phyloP scores from a whole-genome alignment of 164 flowering plant species.

The Protea cynaroides region DNA sequence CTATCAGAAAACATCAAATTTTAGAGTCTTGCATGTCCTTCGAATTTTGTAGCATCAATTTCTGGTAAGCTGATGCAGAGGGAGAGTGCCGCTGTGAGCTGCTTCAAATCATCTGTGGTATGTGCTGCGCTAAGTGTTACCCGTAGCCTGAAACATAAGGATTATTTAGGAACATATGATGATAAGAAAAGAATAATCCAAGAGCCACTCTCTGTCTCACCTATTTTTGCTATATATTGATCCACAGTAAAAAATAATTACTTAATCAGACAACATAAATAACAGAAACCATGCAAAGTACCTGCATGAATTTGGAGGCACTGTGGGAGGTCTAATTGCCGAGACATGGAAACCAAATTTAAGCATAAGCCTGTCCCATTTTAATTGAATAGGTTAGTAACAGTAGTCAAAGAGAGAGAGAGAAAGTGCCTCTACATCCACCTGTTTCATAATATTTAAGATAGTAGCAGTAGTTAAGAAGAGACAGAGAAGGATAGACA shows the following conservation, averaged over 20 bases:
- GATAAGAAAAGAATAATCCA: not conserved
- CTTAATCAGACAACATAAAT: not conserved
- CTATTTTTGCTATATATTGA: not conserved
- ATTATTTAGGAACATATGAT: not conserved
- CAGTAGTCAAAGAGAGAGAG: not conserved
- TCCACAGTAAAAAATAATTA: not conserved
- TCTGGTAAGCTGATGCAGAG: constrained; percentile 43
- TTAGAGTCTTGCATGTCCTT: constrained; percentile 38
- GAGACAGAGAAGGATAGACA: constrained; percentile 16
- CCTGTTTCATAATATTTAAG: too few relatives aligned
- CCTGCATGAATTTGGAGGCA: constrained; percentile 96
- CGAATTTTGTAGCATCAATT: constrained; percentile 16
- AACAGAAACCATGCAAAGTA: constrained; percentile 6
- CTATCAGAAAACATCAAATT: too few relatives aligned
- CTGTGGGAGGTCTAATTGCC: constrained; percentile 95
- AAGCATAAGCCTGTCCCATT: constrained; percentile 51
- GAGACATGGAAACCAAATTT: constrained; percentile 82
- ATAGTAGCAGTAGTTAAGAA: not conserved
- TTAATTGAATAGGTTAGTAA: constrained; percentile 9
- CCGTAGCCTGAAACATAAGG: constrained; percentile 48
- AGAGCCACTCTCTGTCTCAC: too few relatives aligned
- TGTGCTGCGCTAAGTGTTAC: constrained; percentile 79
- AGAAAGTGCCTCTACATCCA: too few relatives aligned
- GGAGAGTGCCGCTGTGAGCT: constrained; percentile 55
- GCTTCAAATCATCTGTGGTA: constrained; percentile 64